A percentile compares a stretch with the other conserved stretches of the same genome.
Evolutionary conservation across 2,329 filamentous ascomycete species (phyloP).

Genomic region (Botrytis porri): DNA sequence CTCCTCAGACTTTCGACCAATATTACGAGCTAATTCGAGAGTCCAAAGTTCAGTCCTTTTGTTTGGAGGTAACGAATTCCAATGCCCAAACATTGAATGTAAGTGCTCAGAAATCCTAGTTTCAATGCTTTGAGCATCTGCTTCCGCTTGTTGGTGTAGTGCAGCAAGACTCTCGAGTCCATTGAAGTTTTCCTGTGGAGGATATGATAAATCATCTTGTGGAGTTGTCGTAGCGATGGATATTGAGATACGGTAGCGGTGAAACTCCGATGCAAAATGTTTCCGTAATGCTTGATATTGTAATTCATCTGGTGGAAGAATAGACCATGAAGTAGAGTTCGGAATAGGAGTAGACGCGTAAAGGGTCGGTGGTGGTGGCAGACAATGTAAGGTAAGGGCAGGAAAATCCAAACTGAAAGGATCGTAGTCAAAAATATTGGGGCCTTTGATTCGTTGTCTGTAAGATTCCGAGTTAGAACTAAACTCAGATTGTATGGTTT

Average conservation of each 20-base stretch:
- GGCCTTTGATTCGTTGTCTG: constrained; percentile 56
- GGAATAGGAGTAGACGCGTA: constrained; percentile 75
- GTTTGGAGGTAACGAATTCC: constrained; percentile 61
- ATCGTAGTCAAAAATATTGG: constrained; percentile 73
- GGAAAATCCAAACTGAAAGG: constrained; percentile 83
- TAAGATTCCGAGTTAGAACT: not conserved
- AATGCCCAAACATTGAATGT: constrained; percentile 72
- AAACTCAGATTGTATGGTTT: not conserved
- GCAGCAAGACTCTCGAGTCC: constrained; percentile 40
- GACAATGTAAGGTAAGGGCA: constrained; percentile 75
- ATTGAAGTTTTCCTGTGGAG: constrained; percentile 39
- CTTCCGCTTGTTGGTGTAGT: constrained; percentile 36
- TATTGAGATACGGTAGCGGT: constrained; percentile 58
- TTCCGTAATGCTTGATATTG: constrained; percentile 70
- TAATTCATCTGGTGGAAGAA: constrained; percentile 68
- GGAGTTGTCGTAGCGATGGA: constrained; percentile 49
- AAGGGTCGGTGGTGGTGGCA: constrained; percentile 76
- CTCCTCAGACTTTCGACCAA: constrained; percentile 54
- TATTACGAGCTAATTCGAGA: constrained; percentile 58
- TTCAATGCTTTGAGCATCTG: constrained; percentile 51
- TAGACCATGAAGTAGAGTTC: constrained; percentile 75
- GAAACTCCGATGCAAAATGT: constrained; percentile 66
- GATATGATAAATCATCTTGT: constrained; percentile 49
- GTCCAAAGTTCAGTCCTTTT: constrained; percentile 59
- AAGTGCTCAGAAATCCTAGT: constrained; percentile 72